Evolutionary conservation across 2,329 filamentous ascomycete genomes (phyloP).

Genomic region (Fusarium gaditjirri): DNA sequence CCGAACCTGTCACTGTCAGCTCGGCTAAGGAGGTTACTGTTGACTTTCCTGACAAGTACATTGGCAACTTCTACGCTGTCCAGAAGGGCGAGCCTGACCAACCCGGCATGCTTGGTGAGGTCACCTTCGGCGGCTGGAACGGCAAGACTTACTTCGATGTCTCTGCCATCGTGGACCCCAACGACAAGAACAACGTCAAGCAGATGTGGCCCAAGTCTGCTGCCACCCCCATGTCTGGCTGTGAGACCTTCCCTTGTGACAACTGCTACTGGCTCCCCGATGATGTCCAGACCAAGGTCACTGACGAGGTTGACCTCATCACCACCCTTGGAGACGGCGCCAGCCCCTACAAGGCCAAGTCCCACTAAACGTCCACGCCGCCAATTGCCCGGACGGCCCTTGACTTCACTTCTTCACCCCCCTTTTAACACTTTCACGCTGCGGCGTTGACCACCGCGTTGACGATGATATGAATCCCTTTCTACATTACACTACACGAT

Average conservation of each 20-base stretch:
- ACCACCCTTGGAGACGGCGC: slow-evolving; percentile 60
- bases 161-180: slow-evolving; percentile 65
- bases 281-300: slow-evolving; percentile 66
- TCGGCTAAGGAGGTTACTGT: slow-evolving; percentile 54
- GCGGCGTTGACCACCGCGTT: slow-evolving; percentile 45
- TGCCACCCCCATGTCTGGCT: slow-evolving; percentile 59
- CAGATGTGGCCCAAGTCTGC: slow-evolving; percentile 59
- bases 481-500: slow-evolving; percentile 32
- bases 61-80: slow-evolving; percentile 63
- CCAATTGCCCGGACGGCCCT: slow-evolving; percentile 25
- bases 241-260: slow-evolving; percentile 62
- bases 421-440: slow-evolving; percentile 15
- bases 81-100: slow-evolving; percentile 54
- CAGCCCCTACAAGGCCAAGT: slow-evolving; percentile 16
- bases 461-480: slow-evolving; percentile 41
- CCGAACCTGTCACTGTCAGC: slow-evolving; percentile 54
- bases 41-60: slow-evolving; percentile 56
- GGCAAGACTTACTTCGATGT: slow-evolving; percentile 67
- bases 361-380: slow-evolving; percentile 21
- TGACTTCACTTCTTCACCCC: slow-evolving; percentile 22
- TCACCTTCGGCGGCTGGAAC: slow-evolving; percentile 60
- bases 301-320: slow-evolving; percentile 59
- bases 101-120: slow-evolving; percentile 65
- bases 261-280: slow-evolving; percentile 65
- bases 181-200: slow-evolving; percentile 63